Evolutionary conservation across 108 stramenopile species (phyloP).

Genomic region (Pinguiococcus pyrenoidosus): DNA sequence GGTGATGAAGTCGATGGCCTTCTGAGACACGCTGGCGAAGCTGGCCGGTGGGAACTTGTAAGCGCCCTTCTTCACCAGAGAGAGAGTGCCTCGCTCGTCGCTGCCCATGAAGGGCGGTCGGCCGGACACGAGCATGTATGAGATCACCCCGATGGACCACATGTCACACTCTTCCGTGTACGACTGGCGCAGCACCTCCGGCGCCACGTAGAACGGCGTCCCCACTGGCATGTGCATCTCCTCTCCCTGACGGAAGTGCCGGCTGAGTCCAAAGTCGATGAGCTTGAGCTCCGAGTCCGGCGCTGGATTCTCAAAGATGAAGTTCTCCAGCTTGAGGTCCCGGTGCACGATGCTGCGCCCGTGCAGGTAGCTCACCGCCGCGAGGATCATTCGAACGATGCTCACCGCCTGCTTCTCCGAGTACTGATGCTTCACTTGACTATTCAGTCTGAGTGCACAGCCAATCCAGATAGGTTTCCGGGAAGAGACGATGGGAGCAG

Average conservation of each 20-base stretch:
- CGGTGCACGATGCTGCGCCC: slow-evolving; percentile 23
- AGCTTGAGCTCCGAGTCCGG: slow-evolving; percentile 31
- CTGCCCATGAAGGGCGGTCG: slow-evolving; percentile 54
- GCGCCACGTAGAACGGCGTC: slow-evolving; percentile 89
- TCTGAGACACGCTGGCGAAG: slow-evolving; percentile 21
- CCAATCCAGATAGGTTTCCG: no score
- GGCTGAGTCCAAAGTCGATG: slow-evolving; percentile 26
- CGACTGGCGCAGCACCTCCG: slow-evolving; percentile 90
- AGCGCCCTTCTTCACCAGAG: slow-evolving; percentile 9
- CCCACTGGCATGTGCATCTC: slow-evolving; percentile 56
- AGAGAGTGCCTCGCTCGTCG: slow-evolving; percentile 24
- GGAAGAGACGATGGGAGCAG: no score
- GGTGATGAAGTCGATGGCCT: slow-evolving; percentile 38
- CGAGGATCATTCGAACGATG: slow-evolving; percentile 22
- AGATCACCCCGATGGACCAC: slow-evolving; percentile 83
- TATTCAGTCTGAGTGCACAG: no score
- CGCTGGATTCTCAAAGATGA: slow-evolving; percentile 18
- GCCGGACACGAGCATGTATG: slow-evolving; percentile 85
- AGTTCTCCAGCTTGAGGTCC: slow-evolving; percentile 33
- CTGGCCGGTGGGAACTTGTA: slow-evolving; percentile 2
- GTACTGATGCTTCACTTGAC: no score
- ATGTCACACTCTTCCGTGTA: slow-evolving; percentile 82
- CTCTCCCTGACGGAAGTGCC: slow-evolving; percentile 15
- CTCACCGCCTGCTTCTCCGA: slow-evolving; percentile 9
- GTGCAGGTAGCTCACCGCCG: slow-evolving; percentile 22